Evolutionary conservation across 352 stramenopile genomes (phyloP), one percentile per base, ranked within the genome.

Genomic region (Phytophthora pinifolia): DNA sequence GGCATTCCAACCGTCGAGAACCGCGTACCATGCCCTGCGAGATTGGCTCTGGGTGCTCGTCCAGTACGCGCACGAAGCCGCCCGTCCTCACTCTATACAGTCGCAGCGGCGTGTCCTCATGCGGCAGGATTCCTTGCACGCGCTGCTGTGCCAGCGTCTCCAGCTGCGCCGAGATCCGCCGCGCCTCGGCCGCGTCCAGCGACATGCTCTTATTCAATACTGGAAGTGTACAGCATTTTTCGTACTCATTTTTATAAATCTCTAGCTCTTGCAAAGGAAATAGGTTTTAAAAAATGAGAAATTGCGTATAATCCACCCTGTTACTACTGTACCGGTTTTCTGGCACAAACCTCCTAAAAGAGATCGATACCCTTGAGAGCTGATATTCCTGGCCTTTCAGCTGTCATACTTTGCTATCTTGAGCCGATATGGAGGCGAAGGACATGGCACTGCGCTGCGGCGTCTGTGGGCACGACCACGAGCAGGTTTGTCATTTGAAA

Each of bases 21-120:
- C 25, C 10, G 6, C 66, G 7, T 66, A 87, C 79, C 74, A 78
- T 83, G 45, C 44, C 38, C 5, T 67, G 68, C 22, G 80, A 85
- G 6, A 90, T 64, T 14, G 77, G 75, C 47, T 79, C 72, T 38
- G 74, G 67, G 51, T 81, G 63, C 25, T 51, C 44, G 49, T 90
- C 80, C 47, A 90, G 50, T 12, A 90, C 76, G 14, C 76, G 74
- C 38, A 90, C 65, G 27, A 90, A 80, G 38, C 72, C 69, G 15
- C 80, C 77, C 4, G 48, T 36, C 17, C 48, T 31, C 33, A 75
- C 66, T 43, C 44, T 60, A 44, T 80, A 87, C 15, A 87, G 45
- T 9, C 76, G 63, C 45, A 85, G 50, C 15, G 69, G 67, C 6
- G 34, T 49, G 18, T 62, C 27, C 25, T 43, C 49, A 48, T 65